These are phyloP conservation scores for Maudiozyma serrabonitensis DNA, from an alignment of 805 yeast species.

Conservation along the genomic window DNA sequence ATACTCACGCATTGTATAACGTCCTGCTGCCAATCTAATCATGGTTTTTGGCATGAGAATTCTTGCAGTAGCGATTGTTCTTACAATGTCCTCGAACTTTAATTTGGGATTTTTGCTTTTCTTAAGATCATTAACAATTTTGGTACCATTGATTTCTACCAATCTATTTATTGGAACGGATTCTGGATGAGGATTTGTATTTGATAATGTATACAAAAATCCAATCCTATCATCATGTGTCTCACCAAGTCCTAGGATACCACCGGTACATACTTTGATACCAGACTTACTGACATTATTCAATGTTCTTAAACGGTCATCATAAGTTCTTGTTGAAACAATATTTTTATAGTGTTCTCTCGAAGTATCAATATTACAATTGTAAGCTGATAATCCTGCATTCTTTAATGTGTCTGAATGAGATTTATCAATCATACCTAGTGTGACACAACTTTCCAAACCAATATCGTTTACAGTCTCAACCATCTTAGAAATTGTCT, in stretches of 20 bases:
- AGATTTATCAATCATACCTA: constrained; percentile 65
- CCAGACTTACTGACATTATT: constrained; percentile 55
- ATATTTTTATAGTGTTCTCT: constrained; percentile 68
- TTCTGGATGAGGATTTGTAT: constrained; percentile 67
- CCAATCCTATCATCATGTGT: constrained; percentile 61
- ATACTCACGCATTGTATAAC: constrained; percentile 69
- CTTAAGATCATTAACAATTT: constrained; percentile 48
- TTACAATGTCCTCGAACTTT: constrained; percentile 50
- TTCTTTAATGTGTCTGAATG: constrained; percentile 51
- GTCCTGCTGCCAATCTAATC: constrained; percentile 70
- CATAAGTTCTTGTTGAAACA: constrained; percentile 59
- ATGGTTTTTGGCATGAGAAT: constrained; percentile 63
- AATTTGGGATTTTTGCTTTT: constrained; percentile 35
- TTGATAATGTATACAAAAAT: constrained; percentile 55
- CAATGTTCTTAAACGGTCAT: constrained; percentile 61
- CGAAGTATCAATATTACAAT: constrained; percentile 74
- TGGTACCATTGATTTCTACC: constrained; percentile 74
- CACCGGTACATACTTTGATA: constrained; percentile 66
- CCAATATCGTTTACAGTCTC: constrained; percentile 51
- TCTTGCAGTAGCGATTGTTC: constrained; percentile 70
- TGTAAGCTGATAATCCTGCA: constrained; percentile 75
- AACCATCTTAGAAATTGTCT: constrained; percentile 57
- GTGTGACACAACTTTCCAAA: constrained; percentile 71
- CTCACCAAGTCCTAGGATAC: constrained; percentile 72
- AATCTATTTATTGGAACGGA: constrained; percentile 71